Percentiles rank a stretch among this genome's conserved stretches.
phyloP scores from a whole-genome alignment of 129 eudicot genomes.

The Chrysanthemum seticuspe region DNA sequence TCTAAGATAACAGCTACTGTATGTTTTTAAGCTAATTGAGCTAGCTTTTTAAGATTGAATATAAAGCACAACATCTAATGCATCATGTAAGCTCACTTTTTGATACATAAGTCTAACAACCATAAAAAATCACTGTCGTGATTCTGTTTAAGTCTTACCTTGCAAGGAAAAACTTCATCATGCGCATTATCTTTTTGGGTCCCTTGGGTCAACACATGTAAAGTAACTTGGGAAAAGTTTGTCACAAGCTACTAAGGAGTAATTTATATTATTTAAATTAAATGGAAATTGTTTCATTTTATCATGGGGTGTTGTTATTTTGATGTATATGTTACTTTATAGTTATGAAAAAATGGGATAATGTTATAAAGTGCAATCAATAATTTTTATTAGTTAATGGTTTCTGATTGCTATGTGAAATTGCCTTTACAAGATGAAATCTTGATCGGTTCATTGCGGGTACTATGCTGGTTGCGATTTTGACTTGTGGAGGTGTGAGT shows the following conservation, averaged over 20 bases:
- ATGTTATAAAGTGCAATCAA: too few relatives aligned
- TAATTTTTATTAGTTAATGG: too few relatives aligned
- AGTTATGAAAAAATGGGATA: too few relatives aligned
- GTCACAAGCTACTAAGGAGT: constrained; percentile 8
- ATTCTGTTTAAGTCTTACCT: constrained; percentile 23
- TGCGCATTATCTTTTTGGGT: constrained; percentile 22
- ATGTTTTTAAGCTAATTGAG: not conserved
- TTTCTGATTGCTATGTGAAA: too few relatives aligned
- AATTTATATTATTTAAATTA: not conserved
- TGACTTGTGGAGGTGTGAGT: too few relatives aligned
- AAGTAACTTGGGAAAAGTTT: constrained; percentile 17
- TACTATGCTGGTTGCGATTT: too few relatives aligned
- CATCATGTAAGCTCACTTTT: constrained; percentile 5
- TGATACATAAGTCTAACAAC: constrained; percentile 3
- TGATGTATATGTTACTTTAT: too few relatives aligned
- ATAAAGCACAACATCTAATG: constrained; percentile 1
- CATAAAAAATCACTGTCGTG: constrained; percentile 23
- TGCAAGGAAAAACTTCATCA: constrained; percentile 25
- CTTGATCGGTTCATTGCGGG: too few relatives aligned
- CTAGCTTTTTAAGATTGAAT: not conserved
- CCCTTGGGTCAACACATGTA: constrained; percentile 26
- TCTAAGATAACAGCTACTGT: too few relatives aligned
- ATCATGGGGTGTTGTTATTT: not conserved
- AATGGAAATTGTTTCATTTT: not conserved
- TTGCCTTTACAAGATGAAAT: too few relatives aligned